These are phyloP conservation scores for Alternaria incomplexa DNA, from an alignment of 2,329 filamentous ascomycete genomes.

Conservation along the genomic window DNA sequence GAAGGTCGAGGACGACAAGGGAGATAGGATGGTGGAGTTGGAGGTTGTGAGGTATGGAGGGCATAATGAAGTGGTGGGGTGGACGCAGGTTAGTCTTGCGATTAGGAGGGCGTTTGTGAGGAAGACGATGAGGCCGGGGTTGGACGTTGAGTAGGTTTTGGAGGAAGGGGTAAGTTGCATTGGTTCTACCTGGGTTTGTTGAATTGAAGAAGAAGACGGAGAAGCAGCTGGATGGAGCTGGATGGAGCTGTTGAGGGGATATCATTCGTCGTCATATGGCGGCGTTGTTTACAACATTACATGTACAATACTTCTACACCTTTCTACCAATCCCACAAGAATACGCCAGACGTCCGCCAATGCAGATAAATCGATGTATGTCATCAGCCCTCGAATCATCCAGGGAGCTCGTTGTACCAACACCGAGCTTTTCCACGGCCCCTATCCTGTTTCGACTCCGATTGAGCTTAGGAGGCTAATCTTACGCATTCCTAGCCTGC, in stretches of 20 bases:
- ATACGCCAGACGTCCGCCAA: conserved; percentile 14
- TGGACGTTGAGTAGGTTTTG: conserved; percentile 36
- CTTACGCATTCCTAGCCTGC: conserved; percentile 68
- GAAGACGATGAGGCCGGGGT: conserved; percentile 27
- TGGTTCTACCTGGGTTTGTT: not conserved
- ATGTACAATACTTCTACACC: conserved; percentile 26
- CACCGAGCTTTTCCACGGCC: not conserved
- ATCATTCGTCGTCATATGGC: conserved; percentile 14
- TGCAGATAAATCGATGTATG: conserved; percentile 24
- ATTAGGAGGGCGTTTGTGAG: conserved; percentile 71
- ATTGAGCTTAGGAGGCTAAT: conserved; percentile 22
- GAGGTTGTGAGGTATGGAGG: conserved; percentile 55
- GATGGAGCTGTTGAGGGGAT: conserved; percentile 13
- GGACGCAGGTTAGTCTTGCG: conserved; percentile 67
- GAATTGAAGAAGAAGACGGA: not conserved
- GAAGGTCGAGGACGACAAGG: conserved; percentile 36
- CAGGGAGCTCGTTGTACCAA: not conserved
- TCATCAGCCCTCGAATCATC: not conserved
- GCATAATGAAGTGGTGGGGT: conserved; percentile 73
- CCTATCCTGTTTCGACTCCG: not conserved
- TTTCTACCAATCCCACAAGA: conserved; percentile 1
- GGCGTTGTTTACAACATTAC: conserved; percentile 13
- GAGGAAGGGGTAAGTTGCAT: not conserved
- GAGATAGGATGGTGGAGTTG: conserved; percentile 44
- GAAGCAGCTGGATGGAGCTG: not conserved